Base-by-base conservation (phyloP, 2,329 filamentous ascomycete genomes). In the Hymenoscyphus salicellus region DNA sequence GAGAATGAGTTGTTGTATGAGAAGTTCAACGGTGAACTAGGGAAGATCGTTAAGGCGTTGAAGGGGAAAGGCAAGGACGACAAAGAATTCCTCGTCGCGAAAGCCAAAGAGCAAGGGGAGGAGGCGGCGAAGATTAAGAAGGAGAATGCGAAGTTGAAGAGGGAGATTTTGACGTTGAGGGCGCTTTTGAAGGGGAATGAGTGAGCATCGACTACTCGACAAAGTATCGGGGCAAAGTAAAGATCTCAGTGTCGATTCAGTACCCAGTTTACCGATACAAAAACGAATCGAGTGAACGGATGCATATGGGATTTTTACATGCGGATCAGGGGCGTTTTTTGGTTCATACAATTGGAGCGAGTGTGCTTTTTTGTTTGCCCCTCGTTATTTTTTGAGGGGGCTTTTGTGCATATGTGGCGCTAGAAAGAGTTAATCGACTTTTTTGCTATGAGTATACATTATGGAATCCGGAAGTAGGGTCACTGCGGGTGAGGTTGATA, bases 1-100 rank as follows among this genome's bases (percentile, higher is more conserved):
- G 94, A 98, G 80, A 98, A 97, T 72, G 93, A 97, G 78, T 85
- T 94, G 33, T 82, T 98, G 63, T 97, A 97, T 77, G 90, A 94
- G 70, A 89, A 89, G 66, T 97, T 97, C 81, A 97, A 97, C 73
- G 86, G 87, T n/a, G 94, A 97, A 78, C 80, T 98, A 58, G 89
- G 86, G 71, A 92, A 90, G 79, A 91, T 97, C 66, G 83, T 93
- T 55, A 89, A 87, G 75, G 91, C 89, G 49, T 83, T 95, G 58
- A 87, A 86, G 75, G 85, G 85, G 66, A 89, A 89, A 69, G 86
- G 86, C 3, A 89, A 90, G 58, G 89, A 92, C 52, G 92, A 91
- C 11, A 90, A 91, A 71, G 90, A 93, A 72, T 91, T 94, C 71
- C 78, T 97, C 65, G 83, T 93, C 73, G 79, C 79, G 41, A 86